Percentiles rank a stretch among this genome's conserved stretches.
Evolutionary conservation across 805 yeast species (phyloP).

Genomic region (Metschnikowia colocasiae): DNA sequence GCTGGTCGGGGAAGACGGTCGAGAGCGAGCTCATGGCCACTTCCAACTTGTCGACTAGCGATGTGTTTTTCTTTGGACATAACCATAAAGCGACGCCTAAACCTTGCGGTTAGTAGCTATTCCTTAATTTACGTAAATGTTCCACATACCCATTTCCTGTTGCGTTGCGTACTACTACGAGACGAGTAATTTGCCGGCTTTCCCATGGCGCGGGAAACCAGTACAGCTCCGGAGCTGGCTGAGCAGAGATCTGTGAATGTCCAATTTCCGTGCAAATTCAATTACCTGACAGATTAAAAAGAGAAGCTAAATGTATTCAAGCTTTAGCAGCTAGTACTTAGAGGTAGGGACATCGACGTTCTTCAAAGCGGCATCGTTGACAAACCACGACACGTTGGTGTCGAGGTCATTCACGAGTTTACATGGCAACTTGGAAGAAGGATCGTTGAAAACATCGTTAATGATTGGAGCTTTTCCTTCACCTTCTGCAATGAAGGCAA

Average conservation of each 20-base stretch:
- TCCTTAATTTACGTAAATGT: neutral
- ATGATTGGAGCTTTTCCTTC: constrained; percentile 73
- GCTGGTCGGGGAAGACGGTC: constrained; percentile 65
- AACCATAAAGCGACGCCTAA: constrained; percentile 68
- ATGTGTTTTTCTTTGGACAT: constrained; percentile 57
- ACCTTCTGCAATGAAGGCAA: constrained; percentile 89
- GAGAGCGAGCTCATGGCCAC: constrained; percentile 62
- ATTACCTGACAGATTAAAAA: too few relatives aligned
- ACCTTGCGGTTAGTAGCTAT: constrained; percentile 11
- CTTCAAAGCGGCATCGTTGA: constrained; percentile 69
- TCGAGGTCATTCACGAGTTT: constrained; percentile 62
- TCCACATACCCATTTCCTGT: constrained; percentile 13
- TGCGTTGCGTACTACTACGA: neutral
- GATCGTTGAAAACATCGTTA: constrained; percentile 61
- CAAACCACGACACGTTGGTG: constrained; percentile 74
- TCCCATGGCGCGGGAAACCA: constrained; percentile 2
- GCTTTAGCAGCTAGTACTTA: constrained; percentile 26
- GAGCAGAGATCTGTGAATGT: neutral
- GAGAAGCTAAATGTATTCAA: neutral
- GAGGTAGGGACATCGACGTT: constrained; percentile 50
- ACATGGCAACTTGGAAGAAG: constrained; percentile 57
- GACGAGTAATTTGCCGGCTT: neutral
- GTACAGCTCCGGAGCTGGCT: neutral
- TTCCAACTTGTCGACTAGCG: constrained; percentile 51
- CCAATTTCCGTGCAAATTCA: too few relatives aligned